These are phyloP conservation scores for Cryphonectria carpinicola DNA, from an alignment of 2,329 filamentous ascomycete genomes.

Conservation along the genomic window DNA sequence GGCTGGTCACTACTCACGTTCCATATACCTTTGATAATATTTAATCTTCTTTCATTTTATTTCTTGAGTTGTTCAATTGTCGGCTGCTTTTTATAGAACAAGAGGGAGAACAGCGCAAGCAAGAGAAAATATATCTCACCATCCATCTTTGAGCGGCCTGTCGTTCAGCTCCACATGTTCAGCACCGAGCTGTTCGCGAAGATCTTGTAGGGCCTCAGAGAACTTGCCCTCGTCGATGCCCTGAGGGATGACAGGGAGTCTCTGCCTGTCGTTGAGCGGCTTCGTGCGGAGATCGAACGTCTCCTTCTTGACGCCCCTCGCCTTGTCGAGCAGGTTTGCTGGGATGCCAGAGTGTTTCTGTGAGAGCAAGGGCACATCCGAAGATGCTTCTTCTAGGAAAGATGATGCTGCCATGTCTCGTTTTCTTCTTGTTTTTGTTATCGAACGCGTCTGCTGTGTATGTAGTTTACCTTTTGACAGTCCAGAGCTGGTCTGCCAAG, in stretches of 20 bases:
- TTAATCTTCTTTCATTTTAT: not conserved
- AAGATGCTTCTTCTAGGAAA: constrained; percentile 31
- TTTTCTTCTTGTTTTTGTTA: no score
- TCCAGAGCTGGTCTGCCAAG: not conserved
- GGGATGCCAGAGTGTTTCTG: constrained; percentile 47
- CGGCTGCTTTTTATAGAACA: no score
- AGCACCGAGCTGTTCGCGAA: constrained; percentile 39
- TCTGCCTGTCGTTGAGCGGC: constrained; percentile 34
- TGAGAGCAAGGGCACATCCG: constrained; percentile 40
- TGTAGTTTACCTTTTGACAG: not conserved
- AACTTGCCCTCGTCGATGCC: constrained; percentile 40
- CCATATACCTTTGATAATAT: constrained; percentile 28
- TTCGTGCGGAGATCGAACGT: constrained; percentile 43
- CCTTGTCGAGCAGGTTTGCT: constrained; percentile 42
- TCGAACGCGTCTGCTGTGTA: not conserved
- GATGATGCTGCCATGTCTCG: constrained; percentile 13
- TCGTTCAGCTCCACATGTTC: constrained; percentile 48
- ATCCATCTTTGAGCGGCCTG: constrained; percentile 45
- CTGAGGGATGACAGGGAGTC: constrained; percentile 43
- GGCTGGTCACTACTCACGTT: constrained; percentile 15
- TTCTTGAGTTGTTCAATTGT: not conserved
- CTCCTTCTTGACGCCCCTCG: constrained; percentile 39
- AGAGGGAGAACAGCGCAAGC: no score
- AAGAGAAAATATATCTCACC: constrained; percentile 35
- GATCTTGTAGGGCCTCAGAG: constrained; percentile 38